A percentile compares a stretch with the other conserved stretches of the same genome.
Evolutionary conservation across 2,329 filamentous ascomycete genomes (phyloP).

Genomic region (Alternaria sp.): DNA sequence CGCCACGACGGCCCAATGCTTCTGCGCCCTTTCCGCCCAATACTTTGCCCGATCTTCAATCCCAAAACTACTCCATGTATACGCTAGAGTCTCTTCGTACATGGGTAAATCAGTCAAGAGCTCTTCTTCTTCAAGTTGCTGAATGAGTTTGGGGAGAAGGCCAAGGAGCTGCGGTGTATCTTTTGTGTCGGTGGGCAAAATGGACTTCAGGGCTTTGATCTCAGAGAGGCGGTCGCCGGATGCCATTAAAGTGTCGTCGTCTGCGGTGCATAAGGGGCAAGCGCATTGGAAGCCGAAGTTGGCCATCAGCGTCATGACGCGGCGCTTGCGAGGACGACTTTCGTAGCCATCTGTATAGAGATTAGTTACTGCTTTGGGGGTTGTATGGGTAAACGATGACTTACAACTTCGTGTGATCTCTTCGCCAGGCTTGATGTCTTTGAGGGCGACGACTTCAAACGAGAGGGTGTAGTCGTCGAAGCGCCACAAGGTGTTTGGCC

Average conservation of each 20-base stretch:
- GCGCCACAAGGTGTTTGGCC: constrained; percentile 46
- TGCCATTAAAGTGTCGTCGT: constrained; percentile 18
- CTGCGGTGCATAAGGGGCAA: constrained; percentile 42
- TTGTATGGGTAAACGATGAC: not conserved
- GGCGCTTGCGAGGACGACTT: constrained; percentile 23
- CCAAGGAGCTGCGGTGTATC: constrained; percentile 35
- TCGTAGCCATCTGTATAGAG: constrained; percentile 39
- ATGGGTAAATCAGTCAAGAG: constrained; percentile 34
- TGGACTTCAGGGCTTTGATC: constrained; percentile 38
- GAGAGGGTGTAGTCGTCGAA: constrained; percentile 42
- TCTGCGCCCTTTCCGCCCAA: constrained; percentile 39
- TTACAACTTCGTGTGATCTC: constrained; percentile 46
- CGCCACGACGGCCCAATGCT: constrained; percentile 38
- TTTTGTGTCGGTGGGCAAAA: constrained; percentile 32
- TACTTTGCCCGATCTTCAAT: constrained; percentile 37
- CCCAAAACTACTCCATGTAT: constrained; percentile 41
- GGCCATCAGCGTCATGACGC: constrained; percentile 29
- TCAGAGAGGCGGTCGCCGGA: constrained; percentile 41
- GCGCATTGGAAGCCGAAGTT: constrained; percentile 45
- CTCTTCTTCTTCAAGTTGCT: constrained; percentile 39
- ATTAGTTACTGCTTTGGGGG: not conserved
- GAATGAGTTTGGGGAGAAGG: constrained; percentile 37
- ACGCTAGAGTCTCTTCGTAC: constrained; percentile 48
- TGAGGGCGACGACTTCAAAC: constrained; percentile 41
- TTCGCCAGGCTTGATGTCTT: constrained; percentile 38